Percentiles rank a stretch among this genome's conserved stretches.
phyloP scores from a whole-genome alignment of 2,329 filamentous ascomycete genomes.

The Falciphora oryzae region DNA sequence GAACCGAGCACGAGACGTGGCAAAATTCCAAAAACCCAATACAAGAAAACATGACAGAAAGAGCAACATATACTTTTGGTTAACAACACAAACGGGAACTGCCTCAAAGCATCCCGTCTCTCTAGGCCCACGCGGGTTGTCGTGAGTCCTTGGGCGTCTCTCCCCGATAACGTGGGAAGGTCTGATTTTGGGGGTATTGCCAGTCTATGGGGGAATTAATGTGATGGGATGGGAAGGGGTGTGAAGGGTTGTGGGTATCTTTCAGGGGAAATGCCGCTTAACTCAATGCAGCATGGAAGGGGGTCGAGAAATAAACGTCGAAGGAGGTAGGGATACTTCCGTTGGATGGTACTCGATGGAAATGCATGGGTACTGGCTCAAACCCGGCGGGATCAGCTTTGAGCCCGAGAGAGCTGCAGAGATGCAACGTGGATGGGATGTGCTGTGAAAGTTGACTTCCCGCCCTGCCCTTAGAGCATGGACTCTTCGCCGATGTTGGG shows the following conservation, averaged over 20 bases:
- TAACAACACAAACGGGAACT: neutral
- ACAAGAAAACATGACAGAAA: neutral
- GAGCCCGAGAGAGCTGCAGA: neutral
- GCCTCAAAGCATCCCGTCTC: neutral
- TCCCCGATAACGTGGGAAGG: neutral
- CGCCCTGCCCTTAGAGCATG: slow-evolving; percentile 19
- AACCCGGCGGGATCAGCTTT: neutral
- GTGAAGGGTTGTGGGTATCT: neutral
- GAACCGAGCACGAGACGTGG: neutral
- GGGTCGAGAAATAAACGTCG: neutral
- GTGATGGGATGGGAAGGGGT: no score
- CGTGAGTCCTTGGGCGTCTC: neutral
- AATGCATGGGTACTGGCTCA: neutral
- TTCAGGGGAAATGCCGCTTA: neutral
- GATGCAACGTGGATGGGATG: neutral
- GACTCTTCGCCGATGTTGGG: slow-evolving; percentile 40
- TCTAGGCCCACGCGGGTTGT: neutral
- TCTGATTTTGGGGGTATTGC: neutral
- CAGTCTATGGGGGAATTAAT: neutral
- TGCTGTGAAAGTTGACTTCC: neutral
- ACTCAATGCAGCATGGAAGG: neutral
- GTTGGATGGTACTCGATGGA: neutral
- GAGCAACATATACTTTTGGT: neutral
- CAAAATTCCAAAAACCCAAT: neutral
- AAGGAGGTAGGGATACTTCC: neutral